Conservation (phyloP, 306 rosid genomes). For the Carpinus fangiana region DNA sequence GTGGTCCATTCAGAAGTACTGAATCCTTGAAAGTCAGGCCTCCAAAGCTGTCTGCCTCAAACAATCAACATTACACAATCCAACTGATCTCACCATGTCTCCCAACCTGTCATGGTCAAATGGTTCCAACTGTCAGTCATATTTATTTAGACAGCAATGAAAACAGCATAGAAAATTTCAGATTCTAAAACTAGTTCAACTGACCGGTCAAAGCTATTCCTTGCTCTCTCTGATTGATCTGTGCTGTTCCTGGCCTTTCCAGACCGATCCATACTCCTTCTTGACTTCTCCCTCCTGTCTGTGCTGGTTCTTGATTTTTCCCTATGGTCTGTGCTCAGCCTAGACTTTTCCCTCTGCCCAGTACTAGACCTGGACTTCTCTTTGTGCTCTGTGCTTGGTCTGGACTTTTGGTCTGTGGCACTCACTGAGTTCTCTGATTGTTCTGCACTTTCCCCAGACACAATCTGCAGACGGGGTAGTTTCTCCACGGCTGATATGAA, state of each 20-base stretch:
- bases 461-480: constrained; percentile 25
- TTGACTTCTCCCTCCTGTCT: constrained; percentile 48
- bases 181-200: constrained; percentile 1
- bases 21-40: constrained; percentile 35
- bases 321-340: constrained; percentile 44
- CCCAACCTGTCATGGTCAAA: constrained; percentile 50
- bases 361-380: constrained; percentile 46
- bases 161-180: background rate
- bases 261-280: constrained; percentile 47
- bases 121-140: constrained; percentile 12
- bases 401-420: constrained; percentile 32
- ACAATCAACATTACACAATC: constrained; percentile 64
- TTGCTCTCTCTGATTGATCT: constrained; percentile 59
- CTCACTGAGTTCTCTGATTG: constrained; percentile 11
- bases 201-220: constrained; percentile 71
- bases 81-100: constrained; percentile 74
- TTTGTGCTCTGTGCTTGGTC: constrained; percentile 39
- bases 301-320: constrained; percentile 54
- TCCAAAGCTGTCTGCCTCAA: constrained; percentile 54
- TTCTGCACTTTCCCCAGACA: constrained; percentile 13
- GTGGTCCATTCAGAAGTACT: constrained; percentile 19
- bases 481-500: constrained; percentile 62
- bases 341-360: constrained; percentile 45
- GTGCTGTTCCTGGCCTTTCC: constrained; percentile 52
- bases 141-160: background rate